Evolutionary conservation across 2,329 filamentous ascomycete species (phyloP), one percentile per base, ranked within the genome.

Genomic region (Epichloe sibirici): DNA sequence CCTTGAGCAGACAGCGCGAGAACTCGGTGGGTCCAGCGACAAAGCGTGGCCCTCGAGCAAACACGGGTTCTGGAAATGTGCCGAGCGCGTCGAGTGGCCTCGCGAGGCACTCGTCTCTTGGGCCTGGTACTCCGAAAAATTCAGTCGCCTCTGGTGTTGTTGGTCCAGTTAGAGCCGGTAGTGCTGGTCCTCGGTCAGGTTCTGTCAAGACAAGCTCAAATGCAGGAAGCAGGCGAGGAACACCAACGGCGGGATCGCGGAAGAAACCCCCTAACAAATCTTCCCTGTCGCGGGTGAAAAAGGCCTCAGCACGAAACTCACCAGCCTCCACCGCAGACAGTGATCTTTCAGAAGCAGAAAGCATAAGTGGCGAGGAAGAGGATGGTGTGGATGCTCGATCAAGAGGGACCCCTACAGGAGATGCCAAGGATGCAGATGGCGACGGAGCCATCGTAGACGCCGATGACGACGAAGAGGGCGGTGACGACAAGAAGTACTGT

Each of bases 401-500:
- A 31, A 62, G 66, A 51, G 62, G 61, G n/a, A 65, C 63, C 8
- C 62, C 66, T 4, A 57, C 56, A 3, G 57, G 57, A 7, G 70
- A 73, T 50, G 62, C 63, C 48, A 69, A 69, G 56, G 63, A 70
- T 48, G 64, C 62, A 42, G 70, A 75, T 35, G 72, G 74, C 51
- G 75, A 83, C 59, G 81, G 80, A 61, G 65, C 69, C 55, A 69
- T 80, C 59, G 77, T 77, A 31, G 76, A 75, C 52, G 76, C 71
- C 8, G 74, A 81, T 53, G 73, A 59, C 65, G 74, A 85, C 35
- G 85, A 88, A 48, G 85, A 88, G 52, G 85, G 84, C 43, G 82
- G 82, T 51, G 83, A 85, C 57, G 86, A 90, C 68, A 84, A 86
- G 63, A 87, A 88, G 66, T 93, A 93, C 69, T 93, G 88, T 69